Percentiles rank a stretch among this genome's conserved stretches.
Evolutionary conservation across 805 yeast species (phyloP).

Genomic region (Wickerhamiella sergipiensis): DNA sequence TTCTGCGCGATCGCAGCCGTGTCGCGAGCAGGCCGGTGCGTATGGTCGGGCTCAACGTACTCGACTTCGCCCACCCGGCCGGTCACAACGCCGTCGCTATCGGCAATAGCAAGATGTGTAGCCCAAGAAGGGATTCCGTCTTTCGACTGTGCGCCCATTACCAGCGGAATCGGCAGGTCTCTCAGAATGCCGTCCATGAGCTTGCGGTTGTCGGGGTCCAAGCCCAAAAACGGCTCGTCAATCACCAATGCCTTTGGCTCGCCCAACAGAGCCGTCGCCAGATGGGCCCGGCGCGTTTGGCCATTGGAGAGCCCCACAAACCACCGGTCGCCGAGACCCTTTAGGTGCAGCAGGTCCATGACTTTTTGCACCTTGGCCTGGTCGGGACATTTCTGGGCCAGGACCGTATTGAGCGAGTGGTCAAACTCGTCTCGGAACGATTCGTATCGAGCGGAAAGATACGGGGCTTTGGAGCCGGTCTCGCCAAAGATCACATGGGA

Average conservation of each 20-base stretch:
- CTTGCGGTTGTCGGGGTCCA: constrained; percentile 61
- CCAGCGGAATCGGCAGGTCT: constrained; percentile 33
- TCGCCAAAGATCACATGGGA: constrained; percentile 33
- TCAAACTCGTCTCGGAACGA: constrained; percentile 75
- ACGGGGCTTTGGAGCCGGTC: constrained; percentile 39
- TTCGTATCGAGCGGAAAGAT: constrained; percentile 82
- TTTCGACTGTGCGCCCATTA: constrained; percentile 64
- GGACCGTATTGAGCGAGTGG: constrained; percentile 46
- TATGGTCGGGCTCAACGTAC: constrained; percentile 1
- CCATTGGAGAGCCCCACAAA: constrained; percentile 85
- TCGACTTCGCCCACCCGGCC: constrained; percentile 4
- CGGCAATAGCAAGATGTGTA: constrained; percentile 52
- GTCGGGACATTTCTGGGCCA: constrained; percentile 34
- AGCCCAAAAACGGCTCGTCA: constrained; percentile 87
- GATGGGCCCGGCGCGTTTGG: constrained; percentile 78
- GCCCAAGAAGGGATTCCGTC: constrained; percentile 74
- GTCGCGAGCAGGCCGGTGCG: constrained; percentile 1
- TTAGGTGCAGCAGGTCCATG: constrained; percentile 38
- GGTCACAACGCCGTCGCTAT: constrained; percentile 35
- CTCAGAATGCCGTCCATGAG: constrained; percentile 44
- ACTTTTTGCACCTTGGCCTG: constrained; percentile 30
- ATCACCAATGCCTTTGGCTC: constrained; percentile 55
- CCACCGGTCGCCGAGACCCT: constrained; percentile 54
- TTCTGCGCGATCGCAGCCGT: constrained; percentile 2
- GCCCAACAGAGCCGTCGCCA: constrained; percentile 59